Percentiles rank a stretch among this genome's conserved stretches.
These are phyloP conservation scores for Auricularia sp. DNA, from an alignment of 768 basidiomycete genomes.

Conservation along the genomic window DNA sequence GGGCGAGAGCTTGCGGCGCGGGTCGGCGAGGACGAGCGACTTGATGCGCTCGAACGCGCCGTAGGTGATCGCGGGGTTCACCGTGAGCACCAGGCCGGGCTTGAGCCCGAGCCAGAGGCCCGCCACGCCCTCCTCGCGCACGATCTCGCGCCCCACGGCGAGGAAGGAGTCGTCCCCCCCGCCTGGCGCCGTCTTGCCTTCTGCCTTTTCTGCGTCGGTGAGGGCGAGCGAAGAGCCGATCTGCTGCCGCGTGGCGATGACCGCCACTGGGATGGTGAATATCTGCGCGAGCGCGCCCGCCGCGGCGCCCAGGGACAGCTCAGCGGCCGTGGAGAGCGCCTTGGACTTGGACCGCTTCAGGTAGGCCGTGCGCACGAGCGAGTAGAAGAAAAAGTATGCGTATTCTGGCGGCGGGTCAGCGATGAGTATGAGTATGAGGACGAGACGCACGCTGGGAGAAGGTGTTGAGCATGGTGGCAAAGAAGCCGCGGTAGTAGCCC, in stretches of 20 bases:
- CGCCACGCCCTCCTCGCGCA: conserved; percentile 76
- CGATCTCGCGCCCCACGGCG: conserved; percentile 72
- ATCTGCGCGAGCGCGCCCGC: conserved; percentile 94
- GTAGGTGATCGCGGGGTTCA: conserved; percentile 97
- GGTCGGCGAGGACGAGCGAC: conserved; percentile 41
- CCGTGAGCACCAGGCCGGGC: conserved; percentile 88
- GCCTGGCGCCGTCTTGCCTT: not conserved
- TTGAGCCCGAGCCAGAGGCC: conserved; percentile 91
- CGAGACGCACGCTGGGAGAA: conserved; percentile 83
- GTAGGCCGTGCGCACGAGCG: conserved; percentile 77
- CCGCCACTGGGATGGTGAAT: conserved; percentile 95
- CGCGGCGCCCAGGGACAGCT: conserved; percentile 79
- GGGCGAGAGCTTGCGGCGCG: conserved; percentile 58
- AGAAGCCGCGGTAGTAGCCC: conserved; percentile 86
- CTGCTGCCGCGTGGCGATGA: conserved; percentile 97
- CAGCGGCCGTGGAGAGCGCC: conserved; percentile 62
- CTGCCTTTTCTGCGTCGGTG: not conserved
- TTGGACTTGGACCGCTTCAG: conserved; percentile 58
- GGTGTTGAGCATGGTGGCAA: conserved; percentile 95
- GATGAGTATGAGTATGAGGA: not conserved
- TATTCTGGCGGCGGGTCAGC: conserved; percentile 52
- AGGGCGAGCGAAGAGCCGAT: conserved; percentile 42
- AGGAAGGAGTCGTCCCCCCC: conserved; percentile 60
- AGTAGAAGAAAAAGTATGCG: conserved; percentile 99
- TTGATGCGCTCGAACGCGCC: conserved; percentile 91